phyloP scores from a whole-genome alignment of 495 filamentous ascomycete species.

The Saxispiralis lemnorum region DNA sequence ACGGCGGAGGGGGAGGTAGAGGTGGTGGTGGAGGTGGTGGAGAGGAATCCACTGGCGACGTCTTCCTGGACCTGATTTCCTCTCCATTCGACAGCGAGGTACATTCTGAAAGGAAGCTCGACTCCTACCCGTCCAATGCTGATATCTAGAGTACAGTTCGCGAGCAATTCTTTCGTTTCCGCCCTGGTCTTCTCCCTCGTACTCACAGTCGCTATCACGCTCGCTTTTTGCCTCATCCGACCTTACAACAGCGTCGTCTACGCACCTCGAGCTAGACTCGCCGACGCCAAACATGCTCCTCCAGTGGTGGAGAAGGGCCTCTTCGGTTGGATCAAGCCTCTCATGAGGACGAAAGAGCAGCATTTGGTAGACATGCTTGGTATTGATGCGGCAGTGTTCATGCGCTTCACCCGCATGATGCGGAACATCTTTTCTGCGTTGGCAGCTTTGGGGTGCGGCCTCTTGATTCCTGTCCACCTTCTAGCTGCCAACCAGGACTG shows the following conservation, averaged over 20 bases:
- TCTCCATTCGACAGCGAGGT: conserved; percentile 19
- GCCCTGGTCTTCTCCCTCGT: conserved; percentile 43
- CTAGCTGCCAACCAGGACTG: conserved; percentile 26
- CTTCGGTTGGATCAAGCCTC: conserved; percentile 67
- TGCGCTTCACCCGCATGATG: conserved; percentile 80
- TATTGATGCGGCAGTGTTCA: conserved; percentile 77
- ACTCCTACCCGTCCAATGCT: not conserved
- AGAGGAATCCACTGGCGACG: conserved; percentile 13
- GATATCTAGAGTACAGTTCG: conserved; percentile 28
- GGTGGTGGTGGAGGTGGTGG: not conserved
- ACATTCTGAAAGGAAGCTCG: conserved; percentile 1
- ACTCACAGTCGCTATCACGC: conserved; percentile 45
- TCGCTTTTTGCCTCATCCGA: conserved; percentile 74
- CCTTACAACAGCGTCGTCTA: conserved; percentile 84
- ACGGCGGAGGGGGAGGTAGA: not conserved
- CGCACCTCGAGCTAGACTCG: conserved; percentile 83
- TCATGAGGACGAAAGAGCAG: conserved; percentile 57
- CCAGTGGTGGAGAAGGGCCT: conserved; percentile 73
- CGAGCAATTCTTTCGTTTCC: conserved; percentile 50
- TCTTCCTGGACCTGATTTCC: conserved; percentile 21
- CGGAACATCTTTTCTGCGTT: conserved; percentile 70
- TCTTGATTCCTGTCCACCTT: conserved; percentile 75
- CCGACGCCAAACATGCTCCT: conserved; percentile 80
- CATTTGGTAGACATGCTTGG: conserved; percentile 62
- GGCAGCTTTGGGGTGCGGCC: conserved; percentile 51